Evolutionary conservation across 805 yeast genomes (phyloP).

Genomic region (Starmera quercuum): DNA sequence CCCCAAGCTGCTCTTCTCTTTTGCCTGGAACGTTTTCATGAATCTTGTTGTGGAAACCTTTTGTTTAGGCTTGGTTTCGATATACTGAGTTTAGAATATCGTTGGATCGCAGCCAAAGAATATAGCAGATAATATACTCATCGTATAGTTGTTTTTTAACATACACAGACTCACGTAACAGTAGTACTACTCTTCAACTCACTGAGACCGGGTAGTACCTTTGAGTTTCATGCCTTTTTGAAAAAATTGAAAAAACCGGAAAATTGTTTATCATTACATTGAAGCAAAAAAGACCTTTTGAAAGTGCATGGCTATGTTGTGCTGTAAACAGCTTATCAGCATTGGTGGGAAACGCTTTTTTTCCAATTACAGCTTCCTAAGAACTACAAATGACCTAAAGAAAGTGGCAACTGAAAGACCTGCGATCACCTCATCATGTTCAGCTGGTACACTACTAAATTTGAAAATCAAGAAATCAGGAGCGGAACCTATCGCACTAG

Average conservation of each 20-base stretch:
- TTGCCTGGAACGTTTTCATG: constrained; percentile 63
- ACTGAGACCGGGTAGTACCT: no score
- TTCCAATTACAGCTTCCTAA: constrained; percentile 8
- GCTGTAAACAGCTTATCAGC: neutral
- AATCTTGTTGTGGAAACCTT: constrained; percentile 22
- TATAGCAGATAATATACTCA: no score
- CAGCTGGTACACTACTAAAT: constrained; percentile 66
- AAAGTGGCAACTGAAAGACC: constrained; percentile 1
- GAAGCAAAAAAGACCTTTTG: no score
- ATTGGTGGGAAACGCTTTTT: constrained; percentile 7
- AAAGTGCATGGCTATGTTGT: neutral
- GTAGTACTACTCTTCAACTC: no score
- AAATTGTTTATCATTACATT: no score
- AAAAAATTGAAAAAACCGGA: no score
- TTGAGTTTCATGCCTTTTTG: no score
- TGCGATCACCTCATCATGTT: constrained; percentile 38
- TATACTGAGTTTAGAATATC: neutral
- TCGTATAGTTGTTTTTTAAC: no score
- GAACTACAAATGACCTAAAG: constrained; percentile 7
- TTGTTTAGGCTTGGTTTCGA: constrained; percentile 2
- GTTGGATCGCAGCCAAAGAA: no score
- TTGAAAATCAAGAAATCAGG: constrained; percentile 71
- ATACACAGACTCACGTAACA: no score
- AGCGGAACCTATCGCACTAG: constrained; percentile 82
- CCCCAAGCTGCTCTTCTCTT: constrained; percentile 78